Percentiles rank a stretch among this genome's conserved stretches.
phyloP scores from a whole-genome alignment of 2,329 filamentous ascomycete species.

The Chrysosporium queenslandicum region DNA sequence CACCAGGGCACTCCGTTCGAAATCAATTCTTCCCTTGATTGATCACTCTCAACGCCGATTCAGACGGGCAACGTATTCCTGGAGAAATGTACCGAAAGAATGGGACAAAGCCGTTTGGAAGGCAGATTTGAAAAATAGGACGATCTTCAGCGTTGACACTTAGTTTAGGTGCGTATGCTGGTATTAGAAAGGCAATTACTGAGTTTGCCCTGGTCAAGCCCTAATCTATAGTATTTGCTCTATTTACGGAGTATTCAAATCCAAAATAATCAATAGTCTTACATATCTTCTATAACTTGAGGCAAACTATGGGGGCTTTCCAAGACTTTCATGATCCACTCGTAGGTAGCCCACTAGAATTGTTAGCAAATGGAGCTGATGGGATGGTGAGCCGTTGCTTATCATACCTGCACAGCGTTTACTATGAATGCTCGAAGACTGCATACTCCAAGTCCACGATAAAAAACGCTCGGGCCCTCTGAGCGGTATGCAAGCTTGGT shows the following conservation, averaged over 20 bases:
- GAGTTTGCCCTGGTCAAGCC: not conserved
- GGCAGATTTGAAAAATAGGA: not conserved
- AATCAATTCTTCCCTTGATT: no score
- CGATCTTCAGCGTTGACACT: not conserved
- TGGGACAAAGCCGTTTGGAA: not conserved
- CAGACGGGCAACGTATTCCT: not conserved
- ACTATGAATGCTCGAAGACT: conserved; percentile 81
- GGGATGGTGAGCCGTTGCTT: not conserved
- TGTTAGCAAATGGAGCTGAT: conserved; percentile 7
- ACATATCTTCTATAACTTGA: not conserved
- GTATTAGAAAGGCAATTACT: not conserved
- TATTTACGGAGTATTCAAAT: conserved; percentile 1
- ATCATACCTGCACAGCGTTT: conserved; percentile 63
- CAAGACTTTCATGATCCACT: conserved; percentile 62
- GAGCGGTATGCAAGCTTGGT: conserved; percentile 56
- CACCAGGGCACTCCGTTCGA: not conserved
- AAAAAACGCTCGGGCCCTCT: conserved; percentile 56
- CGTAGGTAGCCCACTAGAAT: conserved; percentile 73
- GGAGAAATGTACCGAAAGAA: not conserved
- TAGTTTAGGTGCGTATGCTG: not conserved
- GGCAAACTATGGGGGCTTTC: conserved; percentile 14
- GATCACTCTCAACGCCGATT: not conserved
- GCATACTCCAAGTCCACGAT: conserved; percentile 67
- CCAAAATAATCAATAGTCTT: not conserved
- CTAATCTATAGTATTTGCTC: not conserved